Base-by-base conservation (phyloP, 257 asterid species). In the Osmanthus fragrans region DNA sequence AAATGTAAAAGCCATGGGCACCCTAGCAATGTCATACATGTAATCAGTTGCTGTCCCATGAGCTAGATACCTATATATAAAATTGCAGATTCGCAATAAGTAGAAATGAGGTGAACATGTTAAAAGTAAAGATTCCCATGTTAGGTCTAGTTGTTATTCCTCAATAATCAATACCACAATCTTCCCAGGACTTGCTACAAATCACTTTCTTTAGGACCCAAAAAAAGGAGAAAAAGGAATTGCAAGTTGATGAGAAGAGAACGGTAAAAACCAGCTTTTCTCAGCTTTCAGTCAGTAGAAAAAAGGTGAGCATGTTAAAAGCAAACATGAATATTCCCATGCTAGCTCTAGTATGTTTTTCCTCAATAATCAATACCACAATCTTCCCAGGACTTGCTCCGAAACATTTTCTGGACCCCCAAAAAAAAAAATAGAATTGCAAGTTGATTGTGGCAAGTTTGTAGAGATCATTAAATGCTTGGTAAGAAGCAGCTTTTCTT, bases 11-110 rank as follows among this genome's bases (percentile, higher is more conserved):
- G 98, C 94, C 98, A 96, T 92, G 49, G 99, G 98, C 70, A 96
- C 97, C 88, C 95, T 87, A 72, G 94, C 96, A 71, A 96, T 83
- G 72, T 96, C 99, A 65, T 87, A 96, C 97, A 96, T 96, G 81
- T 86, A 96, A 80, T 96, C 99, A 21, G 99, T 96, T 25, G 99
- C 97, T 23, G 99, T 96, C 74, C 99, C 99, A 67, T 93, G 99
- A 54, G 99, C 99, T 33, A 96, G 91, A 89, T 96, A 96, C 83
- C 98, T 96, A 74, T 34, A 70, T 68, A 80, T 34, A 73, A 33
- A 76, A 78, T 56, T 27, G 23, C 56, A 56, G 77, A 32, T 40
- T 72, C 34, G 65, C 32, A 71, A 79, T 73, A 32, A 73, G 75
- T 54, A 65, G 19, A 40, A 23, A 39, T 39, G 27, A 73, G 21